Evolutionary conservation across 1,139 yeast species (phyloP).

Genomic region (Zygosaccharomyces sapae): DNA sequence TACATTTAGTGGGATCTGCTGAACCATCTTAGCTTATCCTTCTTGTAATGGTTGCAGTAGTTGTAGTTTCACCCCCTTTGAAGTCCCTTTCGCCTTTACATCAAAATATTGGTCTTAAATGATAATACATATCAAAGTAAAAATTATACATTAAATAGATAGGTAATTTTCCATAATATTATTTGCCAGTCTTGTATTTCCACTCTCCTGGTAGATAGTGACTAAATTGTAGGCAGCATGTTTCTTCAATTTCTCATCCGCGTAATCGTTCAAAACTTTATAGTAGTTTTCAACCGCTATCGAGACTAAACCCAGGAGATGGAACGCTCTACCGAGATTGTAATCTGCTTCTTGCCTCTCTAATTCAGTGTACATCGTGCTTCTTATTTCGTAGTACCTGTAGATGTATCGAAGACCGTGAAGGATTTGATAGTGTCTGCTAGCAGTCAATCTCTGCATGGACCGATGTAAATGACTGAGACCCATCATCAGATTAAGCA

Average conservation of each 20-base stretch:
- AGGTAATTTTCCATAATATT: constrained; percentile 61
- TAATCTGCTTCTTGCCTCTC: constrained; percentile 77
- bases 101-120: neutral
- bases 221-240: constrained; percentile 87
- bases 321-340: constrained; percentile 82
- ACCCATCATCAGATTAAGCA: constrained; percentile 70
- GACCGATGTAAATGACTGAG: constrained; percentile 86
- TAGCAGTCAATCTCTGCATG: constrained; percentile 81
- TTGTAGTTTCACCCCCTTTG: neutral
- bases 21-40: constrained; percentile 9
- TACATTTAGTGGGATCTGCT: constrained; percentile 20
- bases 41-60: neutral
- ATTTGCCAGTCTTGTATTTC: constrained; percentile 63
- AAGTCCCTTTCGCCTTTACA: neutral
- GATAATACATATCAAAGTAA: neutral
- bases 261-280: constrained; percentile 48
- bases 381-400: constrained; percentile 58
- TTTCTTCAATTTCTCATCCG: constrained; percentile 54
- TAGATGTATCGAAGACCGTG: constrained; percentile 78
- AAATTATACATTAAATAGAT: constrained; percentile 19
- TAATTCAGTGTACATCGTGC: constrained; percentile 35
- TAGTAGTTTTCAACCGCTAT: constrained; percentile 72
- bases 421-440: constrained; percentile 78
- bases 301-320: constrained; percentile 68
- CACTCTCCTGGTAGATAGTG: constrained; percentile 69